Evolutionary conservation across 2,329 filamentous ascomycete genomes (phyloP), one percentile per base, ranked within the genome.

Genomic region (Mycosphaerelloides madeirae): DNA sequence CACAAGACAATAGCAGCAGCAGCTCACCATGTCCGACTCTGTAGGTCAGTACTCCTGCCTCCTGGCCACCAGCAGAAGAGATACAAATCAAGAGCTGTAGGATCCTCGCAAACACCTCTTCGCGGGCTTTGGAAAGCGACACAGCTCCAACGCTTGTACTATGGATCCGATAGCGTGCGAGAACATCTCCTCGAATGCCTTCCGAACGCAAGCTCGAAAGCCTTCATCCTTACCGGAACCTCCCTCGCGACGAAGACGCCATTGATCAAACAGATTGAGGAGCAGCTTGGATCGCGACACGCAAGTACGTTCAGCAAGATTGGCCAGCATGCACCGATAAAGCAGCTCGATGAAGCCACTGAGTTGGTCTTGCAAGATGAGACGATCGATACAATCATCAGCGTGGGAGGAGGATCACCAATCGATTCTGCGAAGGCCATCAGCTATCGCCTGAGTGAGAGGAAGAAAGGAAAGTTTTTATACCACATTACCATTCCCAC

Each of bases 251-350:
- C 60, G 32, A 79, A 78, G 53, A 79, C 77, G 0, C 64, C 68
- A 0, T 64, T 80, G 6, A 69, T 80, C 49, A 68, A 70, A 43
- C 63, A 74, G 38, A 68, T 79, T 13, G 75, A 79, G 61, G 50
- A 66, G 9, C 61, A 75, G 1, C 64, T 80, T 0, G 69, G 68
- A 4, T 50, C 63, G 12, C 74, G 77, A 54, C 75, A 78, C 59
- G 76, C 74, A 2, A 73, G 74, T 46, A 79, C 77, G 0, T 79
- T 78, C 56, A 66, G 66, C 50, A 72, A 73, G 52, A 79, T 80
- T 46, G 70, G 70, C 38, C 71, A 79, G 52, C 76, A 79, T 58
- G 75, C 75, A 2, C 76, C 76, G 1, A 65, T 78, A n/a, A 71
- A 71, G 3, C 64, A 78, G 34, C 65, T 79, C 1, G 75, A 77